Evolutionary conservation across 2,329 filamentous ascomycete genomes (phyloP), one percentile per base, ranked within the genome.

Genomic region (Dactylonectria macrodidyma): DNA sequence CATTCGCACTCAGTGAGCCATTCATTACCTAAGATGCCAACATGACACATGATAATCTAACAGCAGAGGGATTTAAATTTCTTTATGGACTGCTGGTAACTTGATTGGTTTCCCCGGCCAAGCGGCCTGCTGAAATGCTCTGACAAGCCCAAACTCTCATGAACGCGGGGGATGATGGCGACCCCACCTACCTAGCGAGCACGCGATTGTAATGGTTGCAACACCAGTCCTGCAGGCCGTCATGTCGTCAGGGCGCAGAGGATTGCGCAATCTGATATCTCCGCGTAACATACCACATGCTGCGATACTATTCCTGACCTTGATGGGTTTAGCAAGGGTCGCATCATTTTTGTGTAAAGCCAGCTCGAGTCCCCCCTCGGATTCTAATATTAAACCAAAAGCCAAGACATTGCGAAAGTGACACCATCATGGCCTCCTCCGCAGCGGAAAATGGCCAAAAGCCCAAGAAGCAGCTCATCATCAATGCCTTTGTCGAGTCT

Each of bases 401-500:
- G 38, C 26, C 41, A 50, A 52, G 19, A 38, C 26, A 30, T 30
- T 30, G 26, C 26, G 26, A 30, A 3, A 30, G 11, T 34, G 51
- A 51, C 59, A 24, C 6, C 9, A 58, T 22, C n/a, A 62, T 66
- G 62, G 38, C 63, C 4, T 63, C 65, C 38, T 30, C 56, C 30
- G 14, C 56, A 30, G 2, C 52, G 16, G 41, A n/a, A n/a, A 22
- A 33, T 33, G 52, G 54, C 22, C 41, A 59, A 10, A 71, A 68
- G 62, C 69, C 73, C 9, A 81, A 81, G 74, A 83, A 83, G 73
- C 77, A 82, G 51, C 73, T 83, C 51, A 81, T 84, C 57, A 75
- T 84, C 73, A 83, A 84, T 73, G 82, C 82, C 1, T 84, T 84
- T 66, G 82, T 83, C 1, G 79, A 81, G 65, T 80, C 78, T 36